Percentiles rank a stretch among this genome's conserved stretches.
Conservation (phyloP, 1,284 basidiomycete species). For the Sanguinoderma infundibulare region DNA sequence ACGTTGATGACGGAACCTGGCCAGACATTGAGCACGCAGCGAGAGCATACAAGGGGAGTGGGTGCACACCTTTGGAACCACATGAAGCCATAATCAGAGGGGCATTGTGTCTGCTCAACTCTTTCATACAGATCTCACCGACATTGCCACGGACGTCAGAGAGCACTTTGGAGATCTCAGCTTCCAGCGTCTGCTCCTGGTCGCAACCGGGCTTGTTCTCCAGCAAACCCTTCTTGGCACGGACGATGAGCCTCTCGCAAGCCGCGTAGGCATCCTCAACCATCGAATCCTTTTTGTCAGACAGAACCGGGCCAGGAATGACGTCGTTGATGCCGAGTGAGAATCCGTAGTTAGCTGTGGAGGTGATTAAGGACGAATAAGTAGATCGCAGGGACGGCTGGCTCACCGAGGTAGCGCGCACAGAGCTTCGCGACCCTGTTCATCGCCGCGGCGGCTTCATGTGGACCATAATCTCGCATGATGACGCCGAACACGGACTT, state of each 20-base stretch:
- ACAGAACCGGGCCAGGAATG: conserved; percentile 89
- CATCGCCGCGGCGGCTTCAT: conserved; percentile 96
- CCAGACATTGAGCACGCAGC: not conserved
- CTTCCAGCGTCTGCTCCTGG: conserved; percentile 97
- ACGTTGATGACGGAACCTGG: conserved; percentile 98
- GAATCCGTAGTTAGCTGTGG: conserved; percentile 92
- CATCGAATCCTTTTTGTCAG: conserved; percentile 82
- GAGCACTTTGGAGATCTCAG: conserved; percentile 91
- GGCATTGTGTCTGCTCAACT: conserved; percentile 95
- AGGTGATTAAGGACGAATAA: not conserved
- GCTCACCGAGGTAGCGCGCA: conserved; percentile 89
- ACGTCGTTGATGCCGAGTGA: conserved; percentile 99
- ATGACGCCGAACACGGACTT: conserved; percentile 99
- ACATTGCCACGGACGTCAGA: conserved; percentile 96
- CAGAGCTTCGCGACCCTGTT: conserved; percentile 95
- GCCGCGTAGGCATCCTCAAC: conserved; percentile 91
- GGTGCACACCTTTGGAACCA: conserved; percentile 87
- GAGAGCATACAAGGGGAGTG: too few relatives aligned
- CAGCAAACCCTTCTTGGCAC: conserved; percentile 91
- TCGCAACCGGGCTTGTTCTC: conserved; percentile 97
- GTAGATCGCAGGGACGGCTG: not conserved
- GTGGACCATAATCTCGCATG: conserved; percentile 94
- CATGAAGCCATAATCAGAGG: conserved; percentile 99
- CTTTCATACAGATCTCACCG: conserved; percentile 98
- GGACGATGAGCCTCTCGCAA: conserved; percentile 86